These are phyloP conservation scores for Dothistroma pini DNA, from an alignment of 2,329 filamentous ascomycete genomes.

Conservation along the genomic window DNA sequence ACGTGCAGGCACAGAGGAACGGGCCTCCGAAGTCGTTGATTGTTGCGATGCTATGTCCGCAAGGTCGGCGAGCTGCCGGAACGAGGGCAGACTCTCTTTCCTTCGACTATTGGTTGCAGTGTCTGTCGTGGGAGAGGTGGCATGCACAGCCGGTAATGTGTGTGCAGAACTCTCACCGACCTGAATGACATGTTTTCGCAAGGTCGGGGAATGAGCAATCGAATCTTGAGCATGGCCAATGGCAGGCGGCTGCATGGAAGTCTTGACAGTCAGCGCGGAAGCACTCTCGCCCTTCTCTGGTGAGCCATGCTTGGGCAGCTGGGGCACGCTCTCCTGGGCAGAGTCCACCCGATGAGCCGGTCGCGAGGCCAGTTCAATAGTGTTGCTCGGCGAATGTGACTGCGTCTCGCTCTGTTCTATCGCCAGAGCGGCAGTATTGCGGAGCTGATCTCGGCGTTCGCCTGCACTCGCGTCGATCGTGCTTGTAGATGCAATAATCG, in stretches of 20 bases:
- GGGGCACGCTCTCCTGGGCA: constrained; percentile 19
- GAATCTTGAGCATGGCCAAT: constrained; percentile 12
- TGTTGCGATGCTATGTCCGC: constrained; percentile 45
- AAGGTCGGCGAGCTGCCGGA: constrained; percentile 30
- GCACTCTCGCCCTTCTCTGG: constrained; percentile 1
- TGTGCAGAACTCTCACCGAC: constrained; percentile 18
- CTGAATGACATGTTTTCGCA: constrained; percentile 22
- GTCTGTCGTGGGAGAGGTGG: constrained; percentile 20
- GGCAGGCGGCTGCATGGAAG: not conserved
- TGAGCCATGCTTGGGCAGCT: constrained; percentile 11
- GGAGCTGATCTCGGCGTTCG: not conserved
- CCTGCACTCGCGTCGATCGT: not conserved
- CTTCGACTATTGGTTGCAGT: constrained; percentile 22
- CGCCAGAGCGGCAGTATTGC: constrained; percentile 18
- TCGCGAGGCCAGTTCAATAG: constrained; percentile 10
- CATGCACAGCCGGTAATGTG: constrained; percentile 27
- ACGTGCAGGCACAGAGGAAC: constrained; percentile 19
- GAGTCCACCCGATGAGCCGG: constrained; percentile 19
- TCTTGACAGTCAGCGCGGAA: constrained; percentile 7
- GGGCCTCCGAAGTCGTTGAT: constrained; percentile 21
- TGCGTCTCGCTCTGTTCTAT: constrained; percentile 14
- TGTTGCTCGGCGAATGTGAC: constrained; percentile 4
- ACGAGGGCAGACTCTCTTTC: constrained; percentile 31
- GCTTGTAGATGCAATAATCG: not conserved
- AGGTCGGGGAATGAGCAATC: constrained; percentile 24